Percentiles rank a stretch among this genome's conserved stretches.
phyloP scores from a whole-genome alignment of 169 alveolate species.

The Amoebophrya sp. region DNA sequence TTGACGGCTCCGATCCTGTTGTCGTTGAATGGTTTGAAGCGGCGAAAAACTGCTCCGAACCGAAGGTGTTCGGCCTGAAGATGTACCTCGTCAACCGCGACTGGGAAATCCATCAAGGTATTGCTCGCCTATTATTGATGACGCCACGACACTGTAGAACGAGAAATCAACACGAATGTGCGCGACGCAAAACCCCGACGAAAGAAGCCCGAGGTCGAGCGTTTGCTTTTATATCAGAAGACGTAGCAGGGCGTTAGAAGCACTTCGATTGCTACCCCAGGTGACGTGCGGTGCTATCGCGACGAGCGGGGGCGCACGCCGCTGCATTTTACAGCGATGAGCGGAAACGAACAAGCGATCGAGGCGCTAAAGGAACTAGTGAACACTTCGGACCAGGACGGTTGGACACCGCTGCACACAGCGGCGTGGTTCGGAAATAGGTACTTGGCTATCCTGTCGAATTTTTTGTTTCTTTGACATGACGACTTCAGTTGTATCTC shows the following conservation, averaged over 20 bases:
- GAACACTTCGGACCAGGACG: background rate
- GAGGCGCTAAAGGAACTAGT: background rate
- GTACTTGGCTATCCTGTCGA: too few relatives aligned
- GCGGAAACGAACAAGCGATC: background rate
- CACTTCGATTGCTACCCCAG: too few relatives aligned
- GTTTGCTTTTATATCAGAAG: too few relatives aligned
- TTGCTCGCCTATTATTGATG: background rate
- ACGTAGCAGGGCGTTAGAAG: too few relatives aligned
- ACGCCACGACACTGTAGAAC: background rate
- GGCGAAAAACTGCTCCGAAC: background rate
- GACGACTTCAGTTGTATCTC: too few relatives aligned
- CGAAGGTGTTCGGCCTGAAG: background rate
- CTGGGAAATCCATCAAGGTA: background rate
- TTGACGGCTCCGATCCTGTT: background rate
- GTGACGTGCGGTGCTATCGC: background rate
- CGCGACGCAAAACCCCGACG: too few relatives aligned
- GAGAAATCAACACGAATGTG: background rate
- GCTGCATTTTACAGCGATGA: background rate
- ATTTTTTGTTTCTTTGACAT: too few relatives aligned
- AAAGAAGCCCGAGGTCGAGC: too few relatives aligned
- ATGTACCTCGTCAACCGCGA: background rate
- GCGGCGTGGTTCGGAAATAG: background rate
- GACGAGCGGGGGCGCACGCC: background rate
- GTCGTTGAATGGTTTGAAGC: background rate
- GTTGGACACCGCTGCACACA: background rate